Conservation (phyloP, 306 rosid genomes). For the Malus asiatica region DNA sequence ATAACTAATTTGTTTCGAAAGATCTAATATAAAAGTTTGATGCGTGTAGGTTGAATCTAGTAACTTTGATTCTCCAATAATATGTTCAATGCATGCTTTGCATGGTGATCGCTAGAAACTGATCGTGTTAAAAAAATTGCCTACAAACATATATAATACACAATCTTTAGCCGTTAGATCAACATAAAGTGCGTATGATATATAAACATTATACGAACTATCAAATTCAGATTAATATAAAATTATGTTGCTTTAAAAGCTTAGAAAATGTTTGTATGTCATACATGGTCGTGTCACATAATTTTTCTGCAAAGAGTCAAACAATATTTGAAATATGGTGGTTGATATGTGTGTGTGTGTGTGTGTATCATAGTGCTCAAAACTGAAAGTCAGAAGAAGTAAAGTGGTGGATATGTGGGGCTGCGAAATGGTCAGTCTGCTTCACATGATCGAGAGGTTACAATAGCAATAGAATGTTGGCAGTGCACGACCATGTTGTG, state of each 20-base stretch:
- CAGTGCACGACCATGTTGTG: neutral
- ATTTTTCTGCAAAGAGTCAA: neutral
- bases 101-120: neutral
- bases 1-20: neutral
- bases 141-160: neutral
- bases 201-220: neutral
- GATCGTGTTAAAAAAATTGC: neutral
- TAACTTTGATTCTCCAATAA: neutral
- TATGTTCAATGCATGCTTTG: no score
- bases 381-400: neutral
- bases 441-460: neutral
- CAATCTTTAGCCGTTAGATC: neutral
- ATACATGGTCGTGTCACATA: neutral
- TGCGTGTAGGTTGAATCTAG: neutral
- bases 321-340: neutral
- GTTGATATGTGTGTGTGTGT: neutral
- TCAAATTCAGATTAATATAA: neutral
- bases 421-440: neutral
- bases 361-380: neutral
- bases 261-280: neutral
- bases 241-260: neutral
- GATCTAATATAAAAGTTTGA: neutral
- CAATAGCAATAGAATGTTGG: neutral
- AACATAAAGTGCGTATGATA: no score
- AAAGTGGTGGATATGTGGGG: neutral